These are phyloP conservation scores for Russula abietina DNA, from an alignment of 768 basidiomycete genomes.

Conservation along the genomic window DNA sequence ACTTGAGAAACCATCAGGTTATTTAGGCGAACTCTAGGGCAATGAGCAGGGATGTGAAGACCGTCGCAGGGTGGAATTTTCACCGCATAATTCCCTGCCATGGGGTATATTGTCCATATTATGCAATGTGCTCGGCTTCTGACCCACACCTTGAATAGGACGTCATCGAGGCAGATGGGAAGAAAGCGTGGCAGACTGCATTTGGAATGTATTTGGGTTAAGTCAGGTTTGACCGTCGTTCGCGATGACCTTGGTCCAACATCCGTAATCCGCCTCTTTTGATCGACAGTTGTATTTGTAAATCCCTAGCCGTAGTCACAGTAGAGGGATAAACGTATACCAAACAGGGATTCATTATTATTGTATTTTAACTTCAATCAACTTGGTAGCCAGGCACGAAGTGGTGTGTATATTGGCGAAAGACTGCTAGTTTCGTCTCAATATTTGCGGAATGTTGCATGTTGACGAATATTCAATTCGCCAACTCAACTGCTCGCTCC, in stretches of 20 bases:
- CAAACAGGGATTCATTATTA: too few species aligned
- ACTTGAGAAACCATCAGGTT: background rate
- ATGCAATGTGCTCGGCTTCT: background rate
- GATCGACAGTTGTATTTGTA: too few species aligned
- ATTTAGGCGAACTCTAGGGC: constrained; percentile 28
- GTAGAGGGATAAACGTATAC: too few species aligned
- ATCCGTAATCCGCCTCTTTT: background rate
- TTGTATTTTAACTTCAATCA: too few species aligned
- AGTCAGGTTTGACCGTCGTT: background rate
- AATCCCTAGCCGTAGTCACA: too few species aligned
- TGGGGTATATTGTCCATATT: constrained; percentile 35
- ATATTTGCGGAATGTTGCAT: too few species aligned
- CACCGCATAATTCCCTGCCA: constrained; percentile 72
- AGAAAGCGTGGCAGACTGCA: constrained; percentile 31
- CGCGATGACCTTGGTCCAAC: too few species aligned
- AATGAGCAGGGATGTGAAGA: constrained; percentile 60
- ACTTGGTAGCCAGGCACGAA: too few species aligned
- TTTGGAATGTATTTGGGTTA: constrained; percentile 23
- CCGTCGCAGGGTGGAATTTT: constrained; percentile 68
- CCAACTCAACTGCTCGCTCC: too few species aligned
- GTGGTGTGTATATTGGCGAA: too few species aligned
- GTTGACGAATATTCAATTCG: too few species aligned
- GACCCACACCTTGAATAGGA: constrained; percentile 28
- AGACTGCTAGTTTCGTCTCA: too few species aligned
- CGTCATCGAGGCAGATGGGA: constrained; percentile 40